phyloP scores from a whole-genome alignment of 2,329 filamentous ascomycete genomes.

The Phoma herbarum region DNA sequence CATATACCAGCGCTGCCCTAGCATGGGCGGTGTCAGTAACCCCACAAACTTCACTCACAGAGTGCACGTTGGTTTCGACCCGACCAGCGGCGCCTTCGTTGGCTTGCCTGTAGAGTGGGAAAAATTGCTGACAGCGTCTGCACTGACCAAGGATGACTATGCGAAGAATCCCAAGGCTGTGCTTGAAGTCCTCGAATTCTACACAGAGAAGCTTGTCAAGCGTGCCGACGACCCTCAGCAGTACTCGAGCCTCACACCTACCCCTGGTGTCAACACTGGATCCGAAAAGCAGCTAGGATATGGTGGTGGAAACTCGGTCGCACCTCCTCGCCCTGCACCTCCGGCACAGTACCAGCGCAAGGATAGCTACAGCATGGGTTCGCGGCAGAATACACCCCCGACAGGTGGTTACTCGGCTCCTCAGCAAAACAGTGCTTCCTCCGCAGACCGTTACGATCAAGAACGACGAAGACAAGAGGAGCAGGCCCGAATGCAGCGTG shows the following conservation, averaged over 20 bases:
- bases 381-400: conserved; percentile 46
- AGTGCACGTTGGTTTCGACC: conserved; percentile 97
- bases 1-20: conserved; percentile 94
- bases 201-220: conserved; percentile 80
- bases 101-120: conserved; percentile 97
- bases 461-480: conserved; percentile 52
- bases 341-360: conserved; percentile 54
- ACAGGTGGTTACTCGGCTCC: conserved; percentile 39
- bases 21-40: conserved; percentile 98
- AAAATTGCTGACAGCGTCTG: conserved; percentile 92
- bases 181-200: conserved; percentile 84
- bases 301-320: conserved; percentile 56
- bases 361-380: conserved; percentile 54
- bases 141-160: conserved; percentile 98
- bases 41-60: conserved; percentile 98
- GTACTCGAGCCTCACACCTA: conserved; percentile 73
- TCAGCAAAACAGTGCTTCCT: conserved; percentile 44
- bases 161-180: conserved; percentile 83
- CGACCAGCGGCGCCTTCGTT: conserved; percentile 92
- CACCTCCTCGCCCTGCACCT: conserved; percentile 58
- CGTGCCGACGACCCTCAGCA: conserved; percentile 74
- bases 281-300: conserved; percentile 61
- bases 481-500: conserved; percentile 48
- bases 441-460: conserved; percentile 44
- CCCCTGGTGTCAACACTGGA: conserved; percentile 63